phyloP scores from a whole-genome alignment of 225 moss, liverwort and hornwort genomes.

The Takakia lepidozioides region DNA sequence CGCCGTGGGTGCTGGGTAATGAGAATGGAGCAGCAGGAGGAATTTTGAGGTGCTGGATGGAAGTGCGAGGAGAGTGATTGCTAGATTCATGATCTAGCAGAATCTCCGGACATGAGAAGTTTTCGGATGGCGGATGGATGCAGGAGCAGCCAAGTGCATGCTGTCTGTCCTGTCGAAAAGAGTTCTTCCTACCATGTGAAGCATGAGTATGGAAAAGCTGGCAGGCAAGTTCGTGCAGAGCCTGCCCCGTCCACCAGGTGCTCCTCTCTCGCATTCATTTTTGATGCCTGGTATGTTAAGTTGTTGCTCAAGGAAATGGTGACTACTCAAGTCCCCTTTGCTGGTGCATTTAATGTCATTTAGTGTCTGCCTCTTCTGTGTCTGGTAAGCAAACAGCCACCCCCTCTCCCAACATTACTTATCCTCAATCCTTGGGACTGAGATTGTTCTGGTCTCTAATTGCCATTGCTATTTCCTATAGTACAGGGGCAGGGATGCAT shows the following conservation, averaged over 20 bases:
- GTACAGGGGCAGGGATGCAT: too few relatives aligned
- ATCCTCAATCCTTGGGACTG: too few relatives aligned
- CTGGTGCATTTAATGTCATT: too few relatives aligned
- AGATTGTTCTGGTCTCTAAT: too few relatives aligned
- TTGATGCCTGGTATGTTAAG: conserved; percentile 3
- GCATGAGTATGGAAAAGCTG: conserved; percentile 20
- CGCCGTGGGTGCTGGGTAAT: too few relatives aligned
- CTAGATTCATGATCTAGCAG: conserved; percentile 14
- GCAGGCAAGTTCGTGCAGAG: conserved; percentile 36
- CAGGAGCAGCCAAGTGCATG: conserved; percentile 63
- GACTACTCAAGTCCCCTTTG: too few relatives aligned
- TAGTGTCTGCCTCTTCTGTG: too few relatives aligned
- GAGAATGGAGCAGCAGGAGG: too few relatives aligned
- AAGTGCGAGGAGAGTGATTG: conserved; percentile 17
- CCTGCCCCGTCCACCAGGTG: conserved; percentile 43
- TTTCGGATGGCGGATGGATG: conserved; percentile 53
- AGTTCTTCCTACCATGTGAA: conserved; percentile 15
- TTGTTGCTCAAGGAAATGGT: not conserved
- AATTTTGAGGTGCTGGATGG: not conserved
- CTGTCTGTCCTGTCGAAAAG: conserved; percentile 33
- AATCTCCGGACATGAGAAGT: conserved; percentile 45
- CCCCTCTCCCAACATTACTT: too few relatives aligned
- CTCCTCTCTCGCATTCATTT: too few relatives aligned
- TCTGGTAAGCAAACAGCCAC: too few relatives aligned
- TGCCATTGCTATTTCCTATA: too few relatives aligned